A percentile compares a stretch with the other conserved stretches of the same genome.
phyloP scores from a whole-genome alignment of 192 early-diverging fungal genomes.

The Thoreauomyces humboldtii region DNA sequence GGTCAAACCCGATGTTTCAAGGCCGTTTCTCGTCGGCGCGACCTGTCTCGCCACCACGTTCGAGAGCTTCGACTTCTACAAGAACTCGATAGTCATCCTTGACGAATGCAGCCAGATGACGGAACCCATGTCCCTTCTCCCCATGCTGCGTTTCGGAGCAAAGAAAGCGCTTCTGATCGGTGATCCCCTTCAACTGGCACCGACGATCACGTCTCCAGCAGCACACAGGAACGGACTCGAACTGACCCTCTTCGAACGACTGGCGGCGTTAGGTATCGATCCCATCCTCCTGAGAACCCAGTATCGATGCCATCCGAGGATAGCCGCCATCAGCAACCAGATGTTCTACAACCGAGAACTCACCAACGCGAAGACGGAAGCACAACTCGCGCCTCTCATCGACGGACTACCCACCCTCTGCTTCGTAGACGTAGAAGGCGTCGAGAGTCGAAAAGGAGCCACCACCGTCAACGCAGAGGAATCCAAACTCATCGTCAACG shows the following conservation, averaged over 20 bases:
- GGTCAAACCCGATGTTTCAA: slow-evolving; percentile 41
- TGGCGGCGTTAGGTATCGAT: slow-evolving; percentile 51
- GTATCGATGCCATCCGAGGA: slow-evolving; percentile 70
- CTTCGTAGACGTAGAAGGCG: slow-evolving; percentile 54
- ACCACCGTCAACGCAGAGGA: no score
- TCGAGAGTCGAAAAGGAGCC: no score
- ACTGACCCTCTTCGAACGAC: slow-evolving; percentile 78
- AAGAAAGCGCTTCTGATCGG: slow-evolving; percentile 75
- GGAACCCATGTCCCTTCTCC: slow-evolving; percentile 85
- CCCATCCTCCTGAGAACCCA: slow-evolving; percentile 69
- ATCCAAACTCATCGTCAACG: slow-evolving; percentile 38
- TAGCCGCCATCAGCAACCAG: slow-evolving; percentile 57
- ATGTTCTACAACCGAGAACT: slow-evolving; percentile 62
- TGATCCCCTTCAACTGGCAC: slow-evolving; percentile 84
- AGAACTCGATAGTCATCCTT: slow-evolving; percentile 71
- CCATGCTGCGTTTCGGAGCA: slow-evolving; percentile 61
- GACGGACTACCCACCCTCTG: slow-evolving; percentile 49
- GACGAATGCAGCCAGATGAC: slow-evolving; percentile 87
- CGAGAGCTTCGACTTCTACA: slow-evolving; percentile 58
- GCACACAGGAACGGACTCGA: slow-evolving; percentile 62
- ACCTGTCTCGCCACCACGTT: slow-evolving; percentile 81
- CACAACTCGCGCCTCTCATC: slow-evolving; percentile 43
- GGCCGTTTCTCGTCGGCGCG: slow-evolving; percentile 51
- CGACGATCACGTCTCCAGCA: slow-evolving; percentile 63
- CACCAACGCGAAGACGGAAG: slow-evolving; percentile 38